Evolutionary conservation across 192 early-diverging fungal species (phyloP), one percentile per base, ranked within the genome.

Genomic region (Mycoemilia scoparia): DNA sequence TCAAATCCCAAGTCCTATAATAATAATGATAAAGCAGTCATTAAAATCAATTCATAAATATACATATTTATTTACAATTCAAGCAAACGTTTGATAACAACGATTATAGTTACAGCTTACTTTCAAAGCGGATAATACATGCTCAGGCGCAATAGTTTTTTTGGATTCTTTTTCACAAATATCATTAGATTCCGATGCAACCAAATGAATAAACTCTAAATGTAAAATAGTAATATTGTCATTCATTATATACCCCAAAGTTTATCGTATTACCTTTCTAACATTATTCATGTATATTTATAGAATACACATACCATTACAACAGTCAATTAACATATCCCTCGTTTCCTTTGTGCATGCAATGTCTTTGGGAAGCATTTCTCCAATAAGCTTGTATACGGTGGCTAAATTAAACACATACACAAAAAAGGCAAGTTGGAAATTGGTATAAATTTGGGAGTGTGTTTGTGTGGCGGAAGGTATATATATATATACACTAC

Each of bases 121-220:
- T 54, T 84, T 71, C 28, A 98, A 64, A 5, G 93, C 84, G 1
- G 70, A 41, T 15, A 98, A 62, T 5, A 98, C 84, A 48, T 98
- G 93, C 39, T 98, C 93, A 7, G 87, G 88, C 0, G 87, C 77
- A 43, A 98, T 98, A 6, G 93, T 95, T 67, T 93, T 98, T 49
- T 88, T 89, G 3, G 73, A 59, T 38, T 90, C 90, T 43, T 90
- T 89, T 53, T 98, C 93, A 54, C 88, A 95, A 21, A 82, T 76
- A 36, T 93, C 88, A 54, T 90, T 98, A 7, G 93, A 86, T 53
- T 91, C 76, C 3, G 87, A 82, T 15, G 91, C 79, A 18, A 96
- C 68, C 46, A 96, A 56, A 31, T 96, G 91, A 26, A 96, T 90
- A 43, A 96, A 95, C 55, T 97, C 90, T n/a, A n/a, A n/a, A n/a